Percentiles rank a stretch among this genome's conserved stretches.
Evolutionary conservation across 495 filamentous ascomycete species (phyloP).

Genomic region (Cudoniella acicularis): DNA sequence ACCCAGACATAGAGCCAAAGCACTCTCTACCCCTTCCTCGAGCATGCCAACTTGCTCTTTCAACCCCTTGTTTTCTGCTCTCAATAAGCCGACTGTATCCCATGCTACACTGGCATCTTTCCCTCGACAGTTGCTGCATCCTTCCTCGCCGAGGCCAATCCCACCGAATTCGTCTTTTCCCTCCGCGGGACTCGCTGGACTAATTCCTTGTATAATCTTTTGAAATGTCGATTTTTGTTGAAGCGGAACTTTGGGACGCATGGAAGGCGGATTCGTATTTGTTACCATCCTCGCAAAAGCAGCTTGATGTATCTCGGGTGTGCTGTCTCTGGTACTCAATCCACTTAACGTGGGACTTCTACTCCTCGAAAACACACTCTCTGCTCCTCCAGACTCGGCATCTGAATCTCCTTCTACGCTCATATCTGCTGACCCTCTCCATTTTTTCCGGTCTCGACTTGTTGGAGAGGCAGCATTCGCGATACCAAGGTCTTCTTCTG

Average conservation of each 20-base stretch:
- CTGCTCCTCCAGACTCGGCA: slow-evolving; percentile 50
- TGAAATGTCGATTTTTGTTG: slow-evolving; percentile 45
- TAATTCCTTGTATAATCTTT: slow-evolving; percentile 45
- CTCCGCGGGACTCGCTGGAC: background rate
- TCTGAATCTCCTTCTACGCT: slow-evolving; percentile 51
- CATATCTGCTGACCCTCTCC: slow-evolving; percentile 50
- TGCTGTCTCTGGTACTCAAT: slow-evolving; percentile 1
- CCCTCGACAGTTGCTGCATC: slow-evolving; percentile 59
- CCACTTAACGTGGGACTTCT: slow-evolving; percentile 47
- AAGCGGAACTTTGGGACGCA: slow-evolving; percentile 10
- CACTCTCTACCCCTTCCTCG: slow-evolving; percentile 67
- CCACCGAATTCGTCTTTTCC: slow-evolving; percentile 1
- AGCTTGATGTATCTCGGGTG: slow-evolving; percentile 17
- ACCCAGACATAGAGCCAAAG: slow-evolving; percentile 45
- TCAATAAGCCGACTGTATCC: slow-evolving; percentile 64
- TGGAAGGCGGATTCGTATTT: slow-evolving; percentile 8
- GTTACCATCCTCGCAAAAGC: slow-evolving; percentile 13
- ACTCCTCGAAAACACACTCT: slow-evolving; percentile 62
- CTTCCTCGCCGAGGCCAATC: slow-evolving; percentile 25
- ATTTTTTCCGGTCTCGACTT: slow-evolving; percentile 37
- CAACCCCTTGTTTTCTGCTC: slow-evolving; percentile 68
- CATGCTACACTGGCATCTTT: slow-evolving; percentile 62
- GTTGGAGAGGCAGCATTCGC: slow-evolving; percentile 41
- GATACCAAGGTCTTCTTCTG: slow-evolving; percentile 47
- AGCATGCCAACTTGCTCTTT: slow-evolving; percentile 65